phyloP scores from a whole-genome alignment of 176 grass and related monocot species.

The Lolium rigidum region DNA sequence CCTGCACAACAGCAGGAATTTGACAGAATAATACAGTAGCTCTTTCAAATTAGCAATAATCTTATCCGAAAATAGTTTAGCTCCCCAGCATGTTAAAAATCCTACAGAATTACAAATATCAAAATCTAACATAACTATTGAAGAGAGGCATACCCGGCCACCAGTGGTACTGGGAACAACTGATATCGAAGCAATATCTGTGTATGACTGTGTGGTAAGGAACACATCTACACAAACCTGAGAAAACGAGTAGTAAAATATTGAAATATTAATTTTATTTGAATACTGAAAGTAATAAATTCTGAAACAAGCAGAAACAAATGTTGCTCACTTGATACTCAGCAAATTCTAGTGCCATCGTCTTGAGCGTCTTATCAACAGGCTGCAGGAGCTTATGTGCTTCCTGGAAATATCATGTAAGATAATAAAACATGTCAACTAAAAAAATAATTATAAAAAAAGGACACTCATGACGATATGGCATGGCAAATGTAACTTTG shows the following conservation, averaged over 20 bases:
- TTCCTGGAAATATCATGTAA: slow-evolving; percentile 54
- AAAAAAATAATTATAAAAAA: not conserved
- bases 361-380: slow-evolving; percentile 77
- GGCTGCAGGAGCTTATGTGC: slow-evolving; percentile 82
- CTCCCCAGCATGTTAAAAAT: slow-evolving; percentile 2
- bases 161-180: slow-evolving; percentile 71
- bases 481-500: slow-evolving; percentile 8
- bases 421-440: slow-evolving; percentile 3
- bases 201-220: slow-evolving; percentile 70
- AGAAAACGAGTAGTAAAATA: slow-evolving; percentile 13
- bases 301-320: slow-evolving; percentile 41
- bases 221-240: slow-evolving; percentile 92
- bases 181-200: slow-evolving; percentile 82
- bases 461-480: slow-evolving; percentile 13
- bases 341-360: slow-evolving; percentile 88
- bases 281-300: slow-evolving; percentile 19
- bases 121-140: not conserved
- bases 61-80: slow-evolving; percentile 4
- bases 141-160: slow-evolving; percentile 62
- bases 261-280: not conserved
- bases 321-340: slow-evolving; percentile 76
- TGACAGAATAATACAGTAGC: not conserved
- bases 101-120: slow-evolving; percentile 17
- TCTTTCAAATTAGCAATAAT: slow-evolving; percentile 4
- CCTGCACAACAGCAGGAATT: not conserved